Evolutionary conservation across 441 rosid species (phyloP), one percentile per base, ranked within the genome.

Genomic region (Viola pubescens): DNA sequence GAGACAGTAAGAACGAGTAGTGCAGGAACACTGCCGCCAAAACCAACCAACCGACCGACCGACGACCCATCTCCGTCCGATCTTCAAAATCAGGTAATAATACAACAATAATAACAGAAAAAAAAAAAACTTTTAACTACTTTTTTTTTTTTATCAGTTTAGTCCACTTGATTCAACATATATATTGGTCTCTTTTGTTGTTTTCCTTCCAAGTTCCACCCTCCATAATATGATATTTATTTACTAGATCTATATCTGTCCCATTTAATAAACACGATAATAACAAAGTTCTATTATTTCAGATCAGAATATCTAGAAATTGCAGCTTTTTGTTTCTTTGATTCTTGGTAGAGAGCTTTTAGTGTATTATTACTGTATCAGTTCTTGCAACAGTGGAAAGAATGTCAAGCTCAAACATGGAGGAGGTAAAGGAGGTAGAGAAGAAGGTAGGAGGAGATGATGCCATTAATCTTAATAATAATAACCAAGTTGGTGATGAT

Each of bases 341-440:
- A 19, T 34, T 34, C 42, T 37, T 7, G n/a, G 14, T n/a, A 37
- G 19, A 37, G 5, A 34, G 7, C 13, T 53, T 38, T 7, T 10
- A 10, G 37, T 4, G 11, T 37, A 3, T 37, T 53, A 0, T 26
- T 52, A 4, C 4, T 7, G 13, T 52, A 1, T 5, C 11, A 9
- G 45, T 42, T 26, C 7, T 44, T 8, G n/a, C 26, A 11, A 19
- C 19, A 52, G 38, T 64, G 38, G 42, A 37, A 26, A 42, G 52
- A 39, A 59, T 62, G 79, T 71, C 68, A 0, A 64, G 42, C 63
- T 16, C 68, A 50, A 68, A 37, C 14, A 65, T 47, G 60, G 86
- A 69, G 67, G 77, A 76, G 61, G 66, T 39, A 12, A 74, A 65
- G 56, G 79, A 70, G 56, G 71, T 77, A 62, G 81, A 72, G 70